Evolutionary conservation across 345 rosid species (phyloP).

Genomic region (Firmiana major): DNA sequence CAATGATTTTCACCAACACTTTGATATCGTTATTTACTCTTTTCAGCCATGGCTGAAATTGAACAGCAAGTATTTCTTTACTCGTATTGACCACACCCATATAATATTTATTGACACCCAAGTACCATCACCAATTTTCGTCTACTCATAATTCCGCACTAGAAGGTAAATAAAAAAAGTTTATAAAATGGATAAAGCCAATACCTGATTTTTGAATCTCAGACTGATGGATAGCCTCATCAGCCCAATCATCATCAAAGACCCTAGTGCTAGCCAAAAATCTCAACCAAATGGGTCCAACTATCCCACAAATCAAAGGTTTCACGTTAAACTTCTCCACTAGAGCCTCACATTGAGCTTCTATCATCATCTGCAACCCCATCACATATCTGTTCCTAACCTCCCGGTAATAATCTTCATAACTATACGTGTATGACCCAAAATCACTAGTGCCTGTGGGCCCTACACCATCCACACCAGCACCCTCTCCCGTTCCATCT

Average conservation of each 20-base stretch:
- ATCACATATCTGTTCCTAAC: constrained; percentile 59
- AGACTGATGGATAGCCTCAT: constrained; percentile 45
- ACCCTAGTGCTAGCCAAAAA: constrained; percentile 43
- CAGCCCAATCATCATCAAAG: constrained; percentile 58
- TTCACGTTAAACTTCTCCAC: constrained; percentile 51
- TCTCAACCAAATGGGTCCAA: constrained; percentile 49
- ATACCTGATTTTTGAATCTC: constrained; percentile 45
- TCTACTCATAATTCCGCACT: not conserved
- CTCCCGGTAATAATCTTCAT: constrained; percentile 59
- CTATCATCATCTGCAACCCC: constrained; percentile 66
- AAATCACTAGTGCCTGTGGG: constrained; percentile 55
- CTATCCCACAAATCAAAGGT: constrained; percentile 59
- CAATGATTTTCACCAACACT: not conserved
- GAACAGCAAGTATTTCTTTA: not conserved
- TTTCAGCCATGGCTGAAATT: not conserved
- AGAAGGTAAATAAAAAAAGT: not conserved
- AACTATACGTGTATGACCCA: constrained; percentile 28
- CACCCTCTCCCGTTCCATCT: constrained; percentile 10
- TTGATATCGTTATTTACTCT: not conserved
- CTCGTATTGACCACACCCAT: not conserved
- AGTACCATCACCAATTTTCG: not conserved
- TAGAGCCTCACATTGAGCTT: constrained; percentile 68
- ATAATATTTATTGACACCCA: not conserved
- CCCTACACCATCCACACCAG: constrained; percentile 22
- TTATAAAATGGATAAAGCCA: not conserved